These are phyloP conservation scores for Neophaeococcomyces aloes DNA, from an alignment of 2,329 filamentous ascomycete genomes.

Conservation along the genomic window DNA sequence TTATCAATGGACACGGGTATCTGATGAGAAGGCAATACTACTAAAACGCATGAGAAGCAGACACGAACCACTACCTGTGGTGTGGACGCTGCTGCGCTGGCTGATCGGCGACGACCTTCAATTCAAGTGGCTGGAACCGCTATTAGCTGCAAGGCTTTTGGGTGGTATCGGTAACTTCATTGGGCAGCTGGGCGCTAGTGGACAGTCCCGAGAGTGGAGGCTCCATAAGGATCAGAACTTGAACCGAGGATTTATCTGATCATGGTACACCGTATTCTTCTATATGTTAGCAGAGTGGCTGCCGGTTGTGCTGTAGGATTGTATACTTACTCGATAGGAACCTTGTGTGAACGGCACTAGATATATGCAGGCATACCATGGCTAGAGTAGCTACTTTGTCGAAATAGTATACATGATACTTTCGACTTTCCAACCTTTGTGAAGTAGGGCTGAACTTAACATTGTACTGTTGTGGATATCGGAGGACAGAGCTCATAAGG, in stretches of 20 bases:
- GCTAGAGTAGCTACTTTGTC: no score
- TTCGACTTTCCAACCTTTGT: no score
- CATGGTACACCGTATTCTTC: no score
- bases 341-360: no score
- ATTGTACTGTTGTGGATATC: no score
- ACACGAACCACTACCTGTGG: constrained; percentile 2
- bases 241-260: background rate
- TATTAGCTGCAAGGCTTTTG: background rate
- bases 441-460: no score
- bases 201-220: background rate
- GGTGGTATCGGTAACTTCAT: background rate
- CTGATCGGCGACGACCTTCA: constrained; percentile 3
- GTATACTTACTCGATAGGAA: no score
- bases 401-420: no score
- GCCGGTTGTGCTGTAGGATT: no score
- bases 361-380: no score
- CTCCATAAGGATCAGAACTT: background rate
- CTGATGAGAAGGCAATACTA: background rate
- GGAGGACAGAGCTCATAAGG: no score
- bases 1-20: constrained; percentile 3
- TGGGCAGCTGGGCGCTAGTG: background rate
- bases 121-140: constrained; percentile 8
- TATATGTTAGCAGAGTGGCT: no score
- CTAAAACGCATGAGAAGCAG: constrained; percentile 3
- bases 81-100: constrained; percentile 8